These are phyloP conservation scores for Verticillium isaacii DNA, from an alignment of 2,329 filamentous ascomycete genomes.

Conservation along the genomic window DNA sequence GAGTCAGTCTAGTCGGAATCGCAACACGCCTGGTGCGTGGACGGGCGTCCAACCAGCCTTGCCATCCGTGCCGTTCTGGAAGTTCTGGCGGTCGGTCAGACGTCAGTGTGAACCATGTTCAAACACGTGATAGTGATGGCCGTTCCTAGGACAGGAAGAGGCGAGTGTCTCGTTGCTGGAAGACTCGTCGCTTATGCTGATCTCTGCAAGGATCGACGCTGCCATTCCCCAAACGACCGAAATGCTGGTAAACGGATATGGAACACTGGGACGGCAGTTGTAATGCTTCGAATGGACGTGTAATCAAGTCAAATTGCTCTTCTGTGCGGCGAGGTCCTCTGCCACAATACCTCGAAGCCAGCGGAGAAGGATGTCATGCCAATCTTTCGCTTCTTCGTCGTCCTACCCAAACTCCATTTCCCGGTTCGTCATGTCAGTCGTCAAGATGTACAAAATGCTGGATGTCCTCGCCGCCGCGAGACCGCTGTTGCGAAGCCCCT, in stretches of 20 bases:
- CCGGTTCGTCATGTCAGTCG: neutral
- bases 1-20: neutral
- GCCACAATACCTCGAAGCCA: neutral
- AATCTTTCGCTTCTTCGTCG: neutral
- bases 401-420: neutral
- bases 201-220: neutral
- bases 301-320: neutral
- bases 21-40: neutral
- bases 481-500: neutral
- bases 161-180: neutral
- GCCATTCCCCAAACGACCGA: neutral
- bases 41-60: neutral
- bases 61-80: neutral
- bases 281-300: neutral
- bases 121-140: neutral
- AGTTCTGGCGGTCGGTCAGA: neutral
- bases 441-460: neutral
- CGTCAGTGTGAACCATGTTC: neutral
- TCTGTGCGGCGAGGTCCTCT: neutral
- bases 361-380: neutral
- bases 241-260: neutral
- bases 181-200: neutral
- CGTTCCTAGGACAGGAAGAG: neutral
- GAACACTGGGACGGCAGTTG: neutral
- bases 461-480: neutral